Evolutionary conservation across 495 filamentous ascomycete species (phyloP).

Genomic region (Penicilliopsis zonata): DNA sequence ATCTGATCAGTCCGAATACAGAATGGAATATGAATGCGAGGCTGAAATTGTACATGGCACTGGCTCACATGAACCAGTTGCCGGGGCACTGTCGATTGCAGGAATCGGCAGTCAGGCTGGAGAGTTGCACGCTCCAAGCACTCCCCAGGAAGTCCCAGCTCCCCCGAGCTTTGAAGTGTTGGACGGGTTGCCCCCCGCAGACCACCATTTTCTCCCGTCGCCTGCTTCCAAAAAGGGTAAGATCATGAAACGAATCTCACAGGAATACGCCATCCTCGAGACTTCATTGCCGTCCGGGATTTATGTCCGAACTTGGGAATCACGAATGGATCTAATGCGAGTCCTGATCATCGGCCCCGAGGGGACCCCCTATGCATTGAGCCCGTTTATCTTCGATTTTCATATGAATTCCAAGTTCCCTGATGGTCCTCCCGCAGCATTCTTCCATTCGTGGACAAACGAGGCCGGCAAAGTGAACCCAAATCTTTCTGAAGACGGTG

Average conservation of each 20-base stretch:
- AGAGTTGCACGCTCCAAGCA: no score
- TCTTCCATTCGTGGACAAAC: conserved; percentile 47
- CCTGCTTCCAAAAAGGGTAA: conserved; percentile 4
- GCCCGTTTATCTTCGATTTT: conserved; percentile 49
- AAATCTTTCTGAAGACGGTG: conserved; percentile 52
- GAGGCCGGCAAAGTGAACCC: conserved; percentile 44
- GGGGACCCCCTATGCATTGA: conserved; percentile 50
- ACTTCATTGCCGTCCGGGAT: conserved; percentile 43
- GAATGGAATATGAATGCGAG: no score
- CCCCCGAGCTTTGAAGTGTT: conserved; percentile 31
- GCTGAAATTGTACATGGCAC: no score
- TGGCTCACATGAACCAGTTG: no score
- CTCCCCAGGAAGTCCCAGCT: no score
- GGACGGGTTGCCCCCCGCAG: conserved; percentile 26
- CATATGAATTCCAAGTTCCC: conserved; percentile 36
- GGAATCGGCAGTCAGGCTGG: no score
- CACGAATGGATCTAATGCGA: conserved; percentile 43
- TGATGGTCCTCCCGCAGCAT: conserved; percentile 29
- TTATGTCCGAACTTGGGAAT: conserved; percentile 47
- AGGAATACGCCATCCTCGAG: conserved; percentile 45
- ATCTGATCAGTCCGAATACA: no score
- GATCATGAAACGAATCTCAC: conserved; percentile 34
- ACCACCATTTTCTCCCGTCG: conserved; percentile 33
- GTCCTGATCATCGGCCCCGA: conserved; percentile 45
- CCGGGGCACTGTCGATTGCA: no score